Evolutionary conservation across 2,329 filamentous ascomycete species (phyloP), one percentile per base, ranked within the genome.

Genomic region (Helminthosporium solani): DNA sequence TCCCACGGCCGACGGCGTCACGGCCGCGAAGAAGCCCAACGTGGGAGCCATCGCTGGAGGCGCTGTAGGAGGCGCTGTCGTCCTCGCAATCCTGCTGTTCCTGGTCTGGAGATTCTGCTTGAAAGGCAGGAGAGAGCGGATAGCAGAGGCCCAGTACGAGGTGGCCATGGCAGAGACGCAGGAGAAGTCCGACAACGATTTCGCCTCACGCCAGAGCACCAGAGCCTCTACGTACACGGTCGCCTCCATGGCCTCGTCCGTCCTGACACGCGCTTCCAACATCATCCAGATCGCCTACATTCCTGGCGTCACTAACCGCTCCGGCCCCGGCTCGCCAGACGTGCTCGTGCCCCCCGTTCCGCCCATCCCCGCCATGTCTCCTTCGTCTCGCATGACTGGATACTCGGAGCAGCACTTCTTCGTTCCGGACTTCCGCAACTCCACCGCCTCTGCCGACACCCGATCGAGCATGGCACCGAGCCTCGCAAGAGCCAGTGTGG

Each of bases 251-350:
- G 94, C 94, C 14, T 96, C 91, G 8, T 97, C 92, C 20, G 90
- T 97, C 48, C 81, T 96, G 50, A 97, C 94, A 15, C 85, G 94
- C 52, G 94, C 94, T 39, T 97, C 94, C 63, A 99, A 99, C 75
- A 92, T 99, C 67, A 99, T 99, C 62, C 94, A 97, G 73, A 99
- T 99, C 72, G 94, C 94, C 45, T 99, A 97, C 71, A 97, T 99
- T 56, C 94, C 94, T 12, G 94, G 94, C 49, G 91, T 97, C 61
- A 96, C 90, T 50, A 96, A 96, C 73, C 83, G 92, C 57, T 90
- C 91, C 11, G 85, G 86, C 7, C 87, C 88, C 4, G 85, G 87
- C n/a, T 92, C 90, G 0, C 88, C 89, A 2, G 84, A 83, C 31
- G 75, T 90, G 16, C 80, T 92, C 40, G 87, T 95, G 3, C 90